These are phyloP conservation scores for Pharnaceum exiguum DNA, from an alignment of 148 eudicot species.

Conservation along the genomic window DNA sequence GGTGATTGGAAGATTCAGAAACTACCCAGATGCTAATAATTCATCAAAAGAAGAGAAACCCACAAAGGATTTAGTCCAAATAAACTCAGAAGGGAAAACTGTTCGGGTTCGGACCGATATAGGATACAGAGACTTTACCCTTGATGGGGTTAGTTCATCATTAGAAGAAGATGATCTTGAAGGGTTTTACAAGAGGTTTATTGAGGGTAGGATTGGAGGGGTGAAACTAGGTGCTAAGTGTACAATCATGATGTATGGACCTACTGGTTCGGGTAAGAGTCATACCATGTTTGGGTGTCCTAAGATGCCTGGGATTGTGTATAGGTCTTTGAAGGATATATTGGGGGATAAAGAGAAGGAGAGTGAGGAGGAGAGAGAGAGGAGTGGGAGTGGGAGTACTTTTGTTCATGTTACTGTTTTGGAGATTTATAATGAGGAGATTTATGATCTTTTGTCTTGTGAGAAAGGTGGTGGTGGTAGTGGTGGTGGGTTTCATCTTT, in stretches of 20 bases:
- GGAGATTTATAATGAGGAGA: conserved; percentile 96
- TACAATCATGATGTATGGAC: conserved; percentile 95
- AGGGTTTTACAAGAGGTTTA: conserved; percentile 66
- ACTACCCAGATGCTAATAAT: conserved; percentile 62
- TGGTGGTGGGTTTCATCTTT: conserved; percentile 67
- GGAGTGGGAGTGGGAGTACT: conserved; percentile 35
- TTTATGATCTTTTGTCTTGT: conserved; percentile 77
- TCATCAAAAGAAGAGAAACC: conserved; percentile 28
- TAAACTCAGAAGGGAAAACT: conserved; percentile 40
- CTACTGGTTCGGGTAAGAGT: conserved; percentile 96
- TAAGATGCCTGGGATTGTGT: conserved; percentile 87
- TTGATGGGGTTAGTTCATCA: conserved; percentile 79
- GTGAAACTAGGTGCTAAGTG: conserved; percentile 88
- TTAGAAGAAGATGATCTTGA: conserved; percentile 83
- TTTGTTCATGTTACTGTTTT: conserved; percentile 87
- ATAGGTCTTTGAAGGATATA: conserved; percentile 66
- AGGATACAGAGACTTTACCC: conserved; percentile 77
- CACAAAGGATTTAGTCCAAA: conserved; percentile 24
- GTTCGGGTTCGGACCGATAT: conserved; percentile 65
- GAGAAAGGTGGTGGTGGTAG: conserved; percentile 53
- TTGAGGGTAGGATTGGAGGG: conserved; percentile 62
- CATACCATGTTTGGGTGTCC: conserved; percentile 87
- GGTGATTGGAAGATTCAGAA: conserved; percentile 77
- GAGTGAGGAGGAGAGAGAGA: conserved; percentile 13
- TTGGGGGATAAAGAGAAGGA: conserved; percentile 39